Evolutionary conservation across 352 stramenopile genomes (phyloP), one percentile per base, ranked within the genome.

Genomic region (Phytopythium vexans): DNA sequence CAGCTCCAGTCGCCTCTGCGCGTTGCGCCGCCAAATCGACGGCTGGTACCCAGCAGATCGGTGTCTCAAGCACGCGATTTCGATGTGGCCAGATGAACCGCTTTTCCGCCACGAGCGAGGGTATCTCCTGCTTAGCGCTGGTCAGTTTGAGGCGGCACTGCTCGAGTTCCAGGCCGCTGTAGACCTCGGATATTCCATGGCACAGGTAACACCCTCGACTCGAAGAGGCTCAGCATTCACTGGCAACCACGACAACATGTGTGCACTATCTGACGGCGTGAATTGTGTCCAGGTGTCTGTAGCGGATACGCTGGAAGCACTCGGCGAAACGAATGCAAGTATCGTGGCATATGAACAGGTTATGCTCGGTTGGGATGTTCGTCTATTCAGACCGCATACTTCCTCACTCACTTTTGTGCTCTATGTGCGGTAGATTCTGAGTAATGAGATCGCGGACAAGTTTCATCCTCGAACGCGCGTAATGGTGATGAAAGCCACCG

Each of bases 51-150:
- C 73, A 11, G 74, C 76, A 15, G 74, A 90, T 16, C 63, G 60
- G 10, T 91, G 82, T 46, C 49, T 89, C 8, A 66, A 68, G 10
- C 59, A 88, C 11, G 69, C 75, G 1, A 58, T 82, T 8, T 46
- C 58, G 45, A 62, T 61, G 11, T 92, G 77, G 64, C 80, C 77
- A 1, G 42, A 78, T n/a, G 70, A 88, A 33, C 40, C 74, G 1
- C 36, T 55, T 11, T 88, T 91, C 56, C 66, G 70, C 41, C 82
- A 86, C 54, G 77, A 88, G 10, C 72, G 69, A 4, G 82, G 82
- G 2, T 71, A 86, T 41, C 55, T 89, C 53, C 43, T 89, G 11
- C 48, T 81, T 0, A 65, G 70, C 16, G 71, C 64, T 3, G 73
- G 74, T 0, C 70, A 86, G 37, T 86, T 88, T 53, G 77, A 90